A percentile compares a stretch with the other conserved stretches of the same genome.
Evolutionary conservation across 1,284 basidiomycete species (phyloP).

Genomic region (Bjerkandera adusta): DNA sequence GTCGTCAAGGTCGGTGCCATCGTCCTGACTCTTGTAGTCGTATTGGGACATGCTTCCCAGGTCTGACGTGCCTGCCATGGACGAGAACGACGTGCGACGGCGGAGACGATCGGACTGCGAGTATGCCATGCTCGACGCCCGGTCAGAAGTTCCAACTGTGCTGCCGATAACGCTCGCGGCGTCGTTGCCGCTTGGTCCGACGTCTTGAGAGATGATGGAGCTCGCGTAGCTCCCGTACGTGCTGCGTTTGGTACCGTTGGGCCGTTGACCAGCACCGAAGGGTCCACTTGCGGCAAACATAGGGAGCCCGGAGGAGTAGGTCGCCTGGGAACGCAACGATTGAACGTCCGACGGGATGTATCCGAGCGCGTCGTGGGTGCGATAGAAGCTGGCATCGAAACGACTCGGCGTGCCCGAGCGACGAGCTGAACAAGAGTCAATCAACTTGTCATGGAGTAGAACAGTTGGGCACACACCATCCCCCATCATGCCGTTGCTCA

Average conservation of each 20-base stretch:
- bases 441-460: slow-evolving; percentile 10
- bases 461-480: slow-evolving; percentile 42
- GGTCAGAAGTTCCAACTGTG: slow-evolving; percentile 40
- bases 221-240: slow-evolving; percentile 85
- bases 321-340: slow-evolving; percentile 91
- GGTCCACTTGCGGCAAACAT: slow-evolving; percentile 74
- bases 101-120: slow-evolving; percentile 77
- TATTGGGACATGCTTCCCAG: slow-evolving; percentile 74
- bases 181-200: slow-evolving; percentile 59
- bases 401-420: slow-evolving; percentile 85
- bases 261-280: slow-evolving; percentile 63
- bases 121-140: slow-evolving; percentile 64
- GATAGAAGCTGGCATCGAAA: slow-evolving; percentile 93
- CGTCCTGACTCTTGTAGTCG: slow-evolving; percentile 87
- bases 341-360: slow-evolving; percentile 96
- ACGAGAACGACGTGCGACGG: slow-evolving; percentile 70
- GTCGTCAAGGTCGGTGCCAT: slow-evolving; percentile 72
- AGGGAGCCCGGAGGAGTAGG: slow-evolving; percentile 87
- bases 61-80: slow-evolving; percentile 74
- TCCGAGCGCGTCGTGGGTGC: slow-evolving; percentile 90
- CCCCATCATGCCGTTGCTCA: slow-evolving; percentile 40
- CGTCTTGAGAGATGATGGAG: slow-evolving; percentile 89
- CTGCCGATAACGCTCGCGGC: slow-evolving; percentile 59
- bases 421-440: slow-evolving; percentile 35
- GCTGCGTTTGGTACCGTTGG: slow-evolving; percentile 66